Evolutionary conservation across 2,329 filamentous ascomycete species (phyloP), one percentile per base, ranked within the genome.

Genomic region (Simplicillium sp.): DNA sequence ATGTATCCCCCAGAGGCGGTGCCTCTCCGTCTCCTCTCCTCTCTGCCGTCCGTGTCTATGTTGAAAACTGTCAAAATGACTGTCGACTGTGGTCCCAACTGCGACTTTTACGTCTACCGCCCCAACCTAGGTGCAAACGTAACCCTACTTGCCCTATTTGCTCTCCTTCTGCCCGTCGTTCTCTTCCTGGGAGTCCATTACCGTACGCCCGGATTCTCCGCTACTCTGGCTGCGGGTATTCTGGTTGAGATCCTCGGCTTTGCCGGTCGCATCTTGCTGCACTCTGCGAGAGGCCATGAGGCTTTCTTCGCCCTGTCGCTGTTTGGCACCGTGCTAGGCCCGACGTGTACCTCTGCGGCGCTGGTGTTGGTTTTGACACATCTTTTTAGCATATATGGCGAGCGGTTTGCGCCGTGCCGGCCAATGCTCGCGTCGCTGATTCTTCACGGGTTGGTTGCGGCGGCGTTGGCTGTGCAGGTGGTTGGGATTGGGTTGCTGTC

Each of bases 311-410:
- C 61, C 11, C 46, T 75, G 4, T 71, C 59, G 42, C 51, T 73
- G 28, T 46, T 70, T 11, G 70, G 71, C 14, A 71, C 68, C 2
- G 54, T 67, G 15, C 51, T 70, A 29, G 71, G 69, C 1, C 67
- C 71, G 13, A 66, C 64, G 3, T 55, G 71, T 32, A 61, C 73
- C 45, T 62, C 61, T 11, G 56, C 59, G 11, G 63, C 68, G 18
- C 53, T 71, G 20, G 71, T 67, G 40, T 52, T 64, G 16, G 49
- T 67, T 7, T 51, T 73, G 14, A 70, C 71, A 3, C 67, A 68
- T 35, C 53, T 73, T 16, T 54, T 74, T 29, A 54, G 58, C 7
- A 49, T 73, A 4, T 73, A 73, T 44, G 70, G 70, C 15, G 58
- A 64, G 7, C 56, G 61, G 7, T 60, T 65, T 14, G 60, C 58